Percentiles rank a stretch among this genome's conserved stretches.
These are phyloP conservation scores for Fusarium proliferatum DNA, from an alignment of 2,329 filamentous ascomycete genomes.

Conservation along the genomic window DNA sequence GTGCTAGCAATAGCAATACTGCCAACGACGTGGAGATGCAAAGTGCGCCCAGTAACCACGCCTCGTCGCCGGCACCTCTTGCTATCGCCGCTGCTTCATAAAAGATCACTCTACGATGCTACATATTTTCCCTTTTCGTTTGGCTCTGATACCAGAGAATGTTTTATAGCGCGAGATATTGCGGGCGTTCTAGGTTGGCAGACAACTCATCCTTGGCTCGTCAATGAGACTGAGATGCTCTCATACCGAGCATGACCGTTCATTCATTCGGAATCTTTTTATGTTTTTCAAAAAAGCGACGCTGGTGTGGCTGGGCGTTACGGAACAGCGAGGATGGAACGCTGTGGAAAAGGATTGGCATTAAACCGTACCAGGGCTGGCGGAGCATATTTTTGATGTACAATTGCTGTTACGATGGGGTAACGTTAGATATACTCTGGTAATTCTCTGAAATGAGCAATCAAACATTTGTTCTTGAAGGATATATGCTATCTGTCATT, in stretches of 20 bases:
- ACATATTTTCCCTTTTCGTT: background rate
- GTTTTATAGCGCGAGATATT: slow-evolving; percentile 26
- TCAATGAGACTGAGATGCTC: slow-evolving; percentile 6
- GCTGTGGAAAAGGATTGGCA: slow-evolving; percentile 35
- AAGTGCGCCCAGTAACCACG: slow-evolving; percentile 62
- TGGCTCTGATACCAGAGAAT: slow-evolving; percentile 16
- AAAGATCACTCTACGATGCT: background rate
- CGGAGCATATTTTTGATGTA: slow-evolving; percentile 26
- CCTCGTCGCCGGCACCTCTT: slow-evolving; percentile 63
- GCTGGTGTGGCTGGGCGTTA: slow-evolving; percentile 47
- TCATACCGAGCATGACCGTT: slow-evolving; percentile 25
- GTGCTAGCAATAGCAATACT: slow-evolving; percentile 58
- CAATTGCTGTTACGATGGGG: slow-evolving; percentile 16
- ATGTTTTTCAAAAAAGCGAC: slow-evolving; percentile 36
- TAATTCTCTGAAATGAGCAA: slow-evolving; percentile 11
- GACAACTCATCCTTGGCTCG: slow-evolving; percentile 24
- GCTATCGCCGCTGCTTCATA: slow-evolving; percentile 60
- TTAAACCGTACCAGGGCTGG: slow-evolving; percentile 8
- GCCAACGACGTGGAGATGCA: slow-evolving; percentile 64
- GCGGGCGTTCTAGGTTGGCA: slow-evolving; percentile 32
- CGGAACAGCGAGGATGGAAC: slow-evolving; percentile 29
- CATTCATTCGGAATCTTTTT: slow-evolving; percentile 18
- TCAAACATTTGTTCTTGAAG: background rate
- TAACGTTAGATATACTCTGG: slow-evolving; percentile 26
- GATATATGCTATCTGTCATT: background rate